Conservation (phyloP, 768 basidiomycete species). For the Paxillus ammoniavirescens region DNA sequence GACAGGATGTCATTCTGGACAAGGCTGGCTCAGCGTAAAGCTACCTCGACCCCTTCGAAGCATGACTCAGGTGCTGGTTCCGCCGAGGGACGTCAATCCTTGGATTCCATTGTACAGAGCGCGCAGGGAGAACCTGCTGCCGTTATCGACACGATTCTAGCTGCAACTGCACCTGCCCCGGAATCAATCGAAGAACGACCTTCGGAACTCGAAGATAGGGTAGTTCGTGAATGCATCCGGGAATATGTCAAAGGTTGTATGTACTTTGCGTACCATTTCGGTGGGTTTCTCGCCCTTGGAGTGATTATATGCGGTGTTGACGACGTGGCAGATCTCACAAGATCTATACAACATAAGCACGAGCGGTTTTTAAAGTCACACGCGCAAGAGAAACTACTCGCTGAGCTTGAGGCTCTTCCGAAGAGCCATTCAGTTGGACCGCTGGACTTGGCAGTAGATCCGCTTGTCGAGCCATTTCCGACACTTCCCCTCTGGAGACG, state of each 20-base stretch:
- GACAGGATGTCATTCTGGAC: constrained; percentile 76
- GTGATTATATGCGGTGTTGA: not conserved
- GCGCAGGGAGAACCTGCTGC: constrained; percentile 48
- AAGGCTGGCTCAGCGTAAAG: constrained; percentile 50
- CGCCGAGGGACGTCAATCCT: constrained; percentile 20
- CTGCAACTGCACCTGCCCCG: constrained; percentile 62
- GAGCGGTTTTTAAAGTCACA: constrained; percentile 57
- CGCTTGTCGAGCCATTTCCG: constrained; percentile 68
- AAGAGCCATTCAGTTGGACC: constrained; percentile 27
- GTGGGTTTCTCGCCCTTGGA: constrained; percentile 37
- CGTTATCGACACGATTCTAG: constrained; percentile 56
- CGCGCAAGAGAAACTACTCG: constrained; percentile 57
- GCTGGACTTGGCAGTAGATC: constrained; percentile 42
- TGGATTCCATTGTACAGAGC: constrained; percentile 43
- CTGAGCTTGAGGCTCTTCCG: constrained; percentile 54
- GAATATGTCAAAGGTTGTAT: constrained; percentile 84
- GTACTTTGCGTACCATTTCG: constrained; percentile 88
- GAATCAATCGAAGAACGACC: constrained; percentile 62
- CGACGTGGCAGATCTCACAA: constrained; percentile 63
- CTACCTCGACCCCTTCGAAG: constrained; percentile 14
- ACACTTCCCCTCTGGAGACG: constrained; percentile 88
- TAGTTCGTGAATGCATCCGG: constrained; percentile 73
- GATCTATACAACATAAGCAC: constrained; percentile 78
- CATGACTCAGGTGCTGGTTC: constrained; percentile 8
- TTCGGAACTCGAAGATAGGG: constrained; percentile 78